Conservation (phyloP, 352 stramenopile species). For the Thalassiosira exigua region DNA sequence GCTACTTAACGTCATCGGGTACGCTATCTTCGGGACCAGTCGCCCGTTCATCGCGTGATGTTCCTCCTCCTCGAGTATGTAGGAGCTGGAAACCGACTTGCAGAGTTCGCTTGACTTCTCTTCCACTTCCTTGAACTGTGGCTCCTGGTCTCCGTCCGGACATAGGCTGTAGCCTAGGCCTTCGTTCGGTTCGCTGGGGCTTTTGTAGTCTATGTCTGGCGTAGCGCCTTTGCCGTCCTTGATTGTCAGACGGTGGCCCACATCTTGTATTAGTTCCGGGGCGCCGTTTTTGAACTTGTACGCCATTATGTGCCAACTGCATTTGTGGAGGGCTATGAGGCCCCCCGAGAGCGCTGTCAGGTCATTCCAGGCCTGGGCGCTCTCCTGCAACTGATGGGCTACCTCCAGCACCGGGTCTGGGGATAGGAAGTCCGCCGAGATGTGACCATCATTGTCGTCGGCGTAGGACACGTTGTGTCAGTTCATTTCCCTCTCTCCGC, state of each 20-base stretch:
- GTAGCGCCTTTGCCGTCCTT: background rate
- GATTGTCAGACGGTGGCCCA: background rate
- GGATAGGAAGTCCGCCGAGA: background rate
- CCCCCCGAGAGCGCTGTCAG: background rate
- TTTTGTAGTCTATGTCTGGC: constrained; percentile 1
- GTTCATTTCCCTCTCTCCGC: too few relatives aligned
- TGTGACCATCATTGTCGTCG: background rate
- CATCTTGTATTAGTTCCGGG: background rate
- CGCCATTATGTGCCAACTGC: background rate
- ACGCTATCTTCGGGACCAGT: background rate
- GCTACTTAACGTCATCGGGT: background rate
- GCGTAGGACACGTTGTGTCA: background rate
- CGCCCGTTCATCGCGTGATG: background rate
- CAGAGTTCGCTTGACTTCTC: background rate
- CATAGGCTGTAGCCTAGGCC: constrained; percentile 6
- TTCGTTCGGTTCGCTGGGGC: constrained; percentile 12
- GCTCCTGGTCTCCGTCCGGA: constrained; percentile 16
- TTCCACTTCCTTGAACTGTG: background rate
- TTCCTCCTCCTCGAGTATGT: background rate
- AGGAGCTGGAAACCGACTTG: background rate
- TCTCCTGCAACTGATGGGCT: background rate
- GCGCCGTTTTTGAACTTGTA: background rate
- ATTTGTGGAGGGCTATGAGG: constrained; percentile 24
- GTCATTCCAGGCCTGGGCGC: constrained; percentile 10
- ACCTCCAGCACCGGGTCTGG: background rate